Conservation (phyloP, 1,139 yeast species). For the Hemisphaericaspora lyxosophila region DNA sequence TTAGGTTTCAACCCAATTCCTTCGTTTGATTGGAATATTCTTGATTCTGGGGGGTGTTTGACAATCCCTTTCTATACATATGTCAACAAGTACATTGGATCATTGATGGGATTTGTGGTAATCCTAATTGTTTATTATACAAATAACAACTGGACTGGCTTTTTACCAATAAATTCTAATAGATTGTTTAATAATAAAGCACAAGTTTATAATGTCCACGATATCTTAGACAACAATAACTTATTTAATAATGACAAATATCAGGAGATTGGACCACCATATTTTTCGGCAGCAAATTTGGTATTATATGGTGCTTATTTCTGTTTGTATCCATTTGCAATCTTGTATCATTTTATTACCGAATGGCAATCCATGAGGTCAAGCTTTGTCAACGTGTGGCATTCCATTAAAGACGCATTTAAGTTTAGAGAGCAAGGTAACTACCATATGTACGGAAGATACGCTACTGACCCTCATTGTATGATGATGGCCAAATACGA, state of each 20-base stretch:
- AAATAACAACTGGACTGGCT: slow-evolving; percentile 41
- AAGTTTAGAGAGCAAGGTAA: slow-evolving; percentile 12
- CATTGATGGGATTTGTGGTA: slow-evolving; percentile 31
- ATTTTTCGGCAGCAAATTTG: slow-evolving; percentile 43
- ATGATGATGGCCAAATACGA: slow-evolving; percentile 39
- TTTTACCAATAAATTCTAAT: slow-evolving; percentile 41
- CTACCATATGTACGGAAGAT: slow-evolving; percentile 8
- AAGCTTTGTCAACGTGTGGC: slow-evolving; percentile 39
- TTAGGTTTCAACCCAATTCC: slow-evolving; percentile 48
- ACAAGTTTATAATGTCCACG: slow-evolving; percentile 31
- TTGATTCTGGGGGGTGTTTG: slow-evolving; percentile 41
- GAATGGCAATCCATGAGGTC: slow-evolving; percentile 48
- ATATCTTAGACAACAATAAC: slow-evolving; percentile 32
- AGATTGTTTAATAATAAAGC: slow-evolving; percentile 37
- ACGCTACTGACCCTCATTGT: slow-evolving; percentile 36
- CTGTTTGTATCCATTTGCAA: slow-evolving; percentile 44
- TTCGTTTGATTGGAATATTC: slow-evolving; percentile 46
- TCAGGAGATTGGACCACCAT: slow-evolving; percentile 41
- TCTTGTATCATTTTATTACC: slow-evolving; percentile 31
- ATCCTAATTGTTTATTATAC: slow-evolving; percentile 35
- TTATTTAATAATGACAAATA: slow-evolving; percentile 33
- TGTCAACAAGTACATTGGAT: slow-evolving; percentile 37
- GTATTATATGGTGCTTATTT: slow-evolving; percentile 44
- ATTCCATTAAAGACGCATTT: slow-evolving; percentile 32
- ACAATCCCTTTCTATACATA: slow-evolving; percentile 44